phyloP scores from a whole-genome alignment of 345 rosid genomes.

The Eucalyptus sp. region DNA sequence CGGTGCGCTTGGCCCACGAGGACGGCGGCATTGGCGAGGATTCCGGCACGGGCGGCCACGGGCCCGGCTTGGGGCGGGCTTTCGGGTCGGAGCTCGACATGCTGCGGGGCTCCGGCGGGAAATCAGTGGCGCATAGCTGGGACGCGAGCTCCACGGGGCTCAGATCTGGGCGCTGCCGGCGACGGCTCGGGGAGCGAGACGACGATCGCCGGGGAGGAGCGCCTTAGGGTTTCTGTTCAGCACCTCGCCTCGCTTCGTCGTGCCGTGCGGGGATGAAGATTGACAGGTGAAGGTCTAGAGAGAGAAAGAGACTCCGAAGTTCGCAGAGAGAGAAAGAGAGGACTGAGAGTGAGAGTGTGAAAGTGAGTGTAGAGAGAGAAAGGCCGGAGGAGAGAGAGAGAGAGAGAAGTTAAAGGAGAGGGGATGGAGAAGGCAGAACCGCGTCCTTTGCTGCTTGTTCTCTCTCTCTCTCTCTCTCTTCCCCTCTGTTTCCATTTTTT shows the following conservation, averaged over 20 bases:
- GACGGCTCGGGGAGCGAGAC: slow-evolving; percentile 1
- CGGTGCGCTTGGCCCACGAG: slow-evolving; percentile 92
- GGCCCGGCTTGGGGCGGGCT: slow-evolving; percentile 54
- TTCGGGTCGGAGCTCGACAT: slow-evolving; percentile 75
- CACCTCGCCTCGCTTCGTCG: background rate
- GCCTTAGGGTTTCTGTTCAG: background rate
- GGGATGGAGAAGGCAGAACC: background rate
- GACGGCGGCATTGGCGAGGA: slow-evolving; percentile 78
- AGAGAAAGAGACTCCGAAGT: background rate
- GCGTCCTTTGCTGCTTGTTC: background rate
- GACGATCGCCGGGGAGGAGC: background rate
- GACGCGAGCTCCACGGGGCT: background rate
- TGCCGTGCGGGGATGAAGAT: background rate
- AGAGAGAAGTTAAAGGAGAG: background rate
- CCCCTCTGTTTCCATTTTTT: background rate
- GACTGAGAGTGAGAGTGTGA: background rate
- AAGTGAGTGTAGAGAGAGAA: background rate
- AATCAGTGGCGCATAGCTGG: background rate
- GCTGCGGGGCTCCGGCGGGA: background rate
- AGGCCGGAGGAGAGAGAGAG: background rate
- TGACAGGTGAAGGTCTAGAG: background rate
- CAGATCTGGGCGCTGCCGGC: slow-evolving; percentile 9
- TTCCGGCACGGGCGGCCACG: slow-evolving; percentile 71
- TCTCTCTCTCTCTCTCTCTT: background rate
- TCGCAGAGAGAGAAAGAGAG: background rate